Evolutionary conservation across 2,329 filamentous ascomycete species (phyloP).

Genomic region (Cadophora gregata): DNA sequence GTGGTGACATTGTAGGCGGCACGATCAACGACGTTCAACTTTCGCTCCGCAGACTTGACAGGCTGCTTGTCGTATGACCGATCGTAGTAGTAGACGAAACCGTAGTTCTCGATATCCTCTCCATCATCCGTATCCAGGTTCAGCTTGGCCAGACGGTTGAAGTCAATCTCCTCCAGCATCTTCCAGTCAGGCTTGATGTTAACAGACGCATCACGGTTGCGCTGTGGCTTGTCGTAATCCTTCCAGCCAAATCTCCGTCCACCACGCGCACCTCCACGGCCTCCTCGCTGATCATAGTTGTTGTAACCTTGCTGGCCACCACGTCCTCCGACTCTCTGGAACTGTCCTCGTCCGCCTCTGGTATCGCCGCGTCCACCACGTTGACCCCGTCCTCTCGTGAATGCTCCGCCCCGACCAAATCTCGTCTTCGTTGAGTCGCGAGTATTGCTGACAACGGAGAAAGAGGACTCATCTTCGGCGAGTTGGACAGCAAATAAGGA

Average conservation of each 20-base stretch:
- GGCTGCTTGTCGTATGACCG: conserved; percentile 92
- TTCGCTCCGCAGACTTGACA: conserved; percentile 86
- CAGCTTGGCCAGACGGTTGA: conserved; percentile 91
- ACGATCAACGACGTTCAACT: conserved; percentile 86
- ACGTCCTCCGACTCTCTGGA: conserved; percentile 75
- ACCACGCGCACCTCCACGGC: conserved; percentile 72
- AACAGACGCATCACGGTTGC: conserved; percentile 94
- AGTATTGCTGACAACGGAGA: conserved; percentile 97
- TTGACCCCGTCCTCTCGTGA: conserved; percentile 76
- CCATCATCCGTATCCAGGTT: conserved; percentile 95
- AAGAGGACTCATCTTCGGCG: conserved; percentile 94
- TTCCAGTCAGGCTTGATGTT: conserved; percentile 96
- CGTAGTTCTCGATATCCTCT: conserved; percentile 93
- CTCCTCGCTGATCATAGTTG: conserved; percentile 76
- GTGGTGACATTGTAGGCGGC: conserved; percentile 98
- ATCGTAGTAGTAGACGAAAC: conserved; percentile 99
- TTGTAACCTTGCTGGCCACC: conserved; percentile 67
- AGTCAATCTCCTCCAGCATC: conserved; percentile 98
- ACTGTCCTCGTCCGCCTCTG: conserved; percentile 63
- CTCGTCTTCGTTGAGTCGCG: conserved; percentile 84
- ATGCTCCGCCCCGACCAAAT: conserved; percentile 87
- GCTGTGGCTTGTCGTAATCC: conserved; percentile 96
- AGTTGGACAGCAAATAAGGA: conserved; percentile 88
- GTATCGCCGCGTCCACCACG: conserved; percentile 79
- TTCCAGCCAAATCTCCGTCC: conserved; percentile 96